Percentiles rank a stretch among this genome's conserved stretches.
Conservation (phyloP, 305 asterid species). For the Solanum hybrid region DNA sequence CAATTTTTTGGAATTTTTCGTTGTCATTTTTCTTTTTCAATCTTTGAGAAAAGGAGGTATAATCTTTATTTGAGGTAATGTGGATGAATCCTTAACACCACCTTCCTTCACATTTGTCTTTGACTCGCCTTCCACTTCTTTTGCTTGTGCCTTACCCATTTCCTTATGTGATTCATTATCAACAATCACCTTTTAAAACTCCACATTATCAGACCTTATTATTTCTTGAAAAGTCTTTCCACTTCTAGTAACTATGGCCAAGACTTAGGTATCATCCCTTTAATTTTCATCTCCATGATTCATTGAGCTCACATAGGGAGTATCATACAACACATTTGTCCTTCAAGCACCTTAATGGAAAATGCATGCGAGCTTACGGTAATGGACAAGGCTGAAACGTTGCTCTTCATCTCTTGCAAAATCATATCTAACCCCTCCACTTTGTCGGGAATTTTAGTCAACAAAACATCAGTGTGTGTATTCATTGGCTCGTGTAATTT, state of each 20-base stretch:
- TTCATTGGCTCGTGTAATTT: background rate
- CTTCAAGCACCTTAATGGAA: background rate
- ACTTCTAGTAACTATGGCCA: background rate
- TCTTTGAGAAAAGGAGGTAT: background rate
- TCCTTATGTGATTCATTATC: background rate
- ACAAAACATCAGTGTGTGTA: background rate
- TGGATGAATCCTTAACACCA: background rate
- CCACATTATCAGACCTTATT: background rate
- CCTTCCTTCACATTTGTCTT: background rate
- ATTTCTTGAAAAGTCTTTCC: background rate
- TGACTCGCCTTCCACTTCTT: background rate
- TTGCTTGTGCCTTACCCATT: background rate
- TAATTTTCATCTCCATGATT: background rate
- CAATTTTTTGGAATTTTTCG: background rate
- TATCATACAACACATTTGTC: background rate
- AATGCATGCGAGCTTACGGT: background rate
- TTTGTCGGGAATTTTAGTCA: background rate
- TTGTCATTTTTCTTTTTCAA: background rate
- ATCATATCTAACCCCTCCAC: background rate
- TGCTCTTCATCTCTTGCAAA: background rate
- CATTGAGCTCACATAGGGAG: background rate
- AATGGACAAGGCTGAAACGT: background rate
- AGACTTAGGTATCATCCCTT: background rate
- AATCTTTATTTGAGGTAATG: background rate
- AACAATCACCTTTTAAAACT: background rate